phyloP scores from a whole-genome alignment of 768 basidiomycete genomes.

The Lyophyllum shimeji region DNA sequence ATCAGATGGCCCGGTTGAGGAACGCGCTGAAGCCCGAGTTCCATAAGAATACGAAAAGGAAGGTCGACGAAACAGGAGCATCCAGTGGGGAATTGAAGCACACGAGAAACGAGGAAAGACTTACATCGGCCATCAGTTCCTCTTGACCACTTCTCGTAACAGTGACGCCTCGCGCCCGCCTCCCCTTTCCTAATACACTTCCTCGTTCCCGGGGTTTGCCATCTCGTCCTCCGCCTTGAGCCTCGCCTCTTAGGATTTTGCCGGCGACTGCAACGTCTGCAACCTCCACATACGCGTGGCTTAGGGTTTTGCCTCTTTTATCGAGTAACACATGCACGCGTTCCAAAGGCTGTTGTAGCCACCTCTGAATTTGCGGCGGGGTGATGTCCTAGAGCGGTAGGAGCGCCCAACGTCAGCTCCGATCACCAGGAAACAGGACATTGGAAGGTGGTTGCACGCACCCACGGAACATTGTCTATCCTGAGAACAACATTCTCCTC shows the following conservation, averaged over 20 bases:
- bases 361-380: constrained; percentile 64
- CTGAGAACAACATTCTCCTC: constrained; percentile 64
- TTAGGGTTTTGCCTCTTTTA: constrained; percentile 77
- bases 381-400: constrained; percentile 68
- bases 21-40: not conserved
- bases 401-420: constrained; percentile 1
- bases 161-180: constrained; percentile 80
- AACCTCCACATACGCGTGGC: constrained; percentile 83
- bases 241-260: constrained; percentile 62
- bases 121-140: constrained; percentile 78
- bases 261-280: constrained; percentile 59
- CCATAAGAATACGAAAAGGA: not conserved
- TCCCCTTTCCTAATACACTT: constrained; percentile 73
- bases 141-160: constrained; percentile 78
- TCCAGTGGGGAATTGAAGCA: not conserved
- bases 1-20: not conserved
- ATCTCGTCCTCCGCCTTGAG: constrained; percentile 35
- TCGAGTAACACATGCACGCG: constrained; percentile 81
- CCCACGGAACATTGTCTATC: constrained; percentile 91
- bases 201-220: constrained; percentile 39
- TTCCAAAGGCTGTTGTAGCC: constrained; percentile 70
- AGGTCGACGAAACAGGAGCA: not conserved
- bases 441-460: constrained; percentile 30
- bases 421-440: not conserved
- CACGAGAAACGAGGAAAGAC: constrained; percentile 22